These are phyloP conservation scores for Ogataea pignaliae DNA, from an alignment of 805 yeast genomes.

Conservation along the genomic window DNA sequence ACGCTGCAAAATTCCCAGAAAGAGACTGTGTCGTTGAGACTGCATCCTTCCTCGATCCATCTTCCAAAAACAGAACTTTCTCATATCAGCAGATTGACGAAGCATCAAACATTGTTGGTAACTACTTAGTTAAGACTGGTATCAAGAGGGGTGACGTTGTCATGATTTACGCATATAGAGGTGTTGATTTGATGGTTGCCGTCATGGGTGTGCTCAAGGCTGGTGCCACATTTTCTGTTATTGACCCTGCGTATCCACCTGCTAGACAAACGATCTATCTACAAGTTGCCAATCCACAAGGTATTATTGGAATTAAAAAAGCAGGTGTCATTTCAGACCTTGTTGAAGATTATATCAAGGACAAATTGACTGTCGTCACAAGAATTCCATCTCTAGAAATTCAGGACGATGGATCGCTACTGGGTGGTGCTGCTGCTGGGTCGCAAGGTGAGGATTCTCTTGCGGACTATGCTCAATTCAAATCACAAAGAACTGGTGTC, in stretches of 20 bases:
- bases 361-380: conserved; percentile 69
- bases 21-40: conserved; percentile 93
- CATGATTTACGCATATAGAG: conserved; percentile 96
- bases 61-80: conserved; percentile 61
- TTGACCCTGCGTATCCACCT: conserved; percentile 98
- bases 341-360: conserved; percentile 72
- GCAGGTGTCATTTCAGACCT: conserved; percentile 79
- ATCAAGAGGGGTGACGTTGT: conserved; percentile 90
- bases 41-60: conserved; percentile 55
- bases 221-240: conserved; percentile 97
- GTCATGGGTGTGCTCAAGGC: conserved; percentile 98
- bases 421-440: conserved; percentile 57
- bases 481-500: conserved; percentile 71
- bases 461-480: conserved; percentile 38
- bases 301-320: conserved; percentile 81
- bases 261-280: conserved; percentile 93
- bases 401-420: conserved; percentile 65
- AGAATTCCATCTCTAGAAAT: conserved; percentile 75
- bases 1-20: conserved; percentile 81
- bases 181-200: conserved; percentile 94
- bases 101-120: conserved; percentile 91
- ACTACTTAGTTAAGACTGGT: conserved; percentile 76
- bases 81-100: conserved; percentile 84
- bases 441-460: conserved; percentile 46
- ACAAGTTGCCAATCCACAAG: conserved; percentile 89